Conservation (phyloP, 2,329 filamentous ascomycete genomes). For the Arthrinium phaeospermum region DNA sequence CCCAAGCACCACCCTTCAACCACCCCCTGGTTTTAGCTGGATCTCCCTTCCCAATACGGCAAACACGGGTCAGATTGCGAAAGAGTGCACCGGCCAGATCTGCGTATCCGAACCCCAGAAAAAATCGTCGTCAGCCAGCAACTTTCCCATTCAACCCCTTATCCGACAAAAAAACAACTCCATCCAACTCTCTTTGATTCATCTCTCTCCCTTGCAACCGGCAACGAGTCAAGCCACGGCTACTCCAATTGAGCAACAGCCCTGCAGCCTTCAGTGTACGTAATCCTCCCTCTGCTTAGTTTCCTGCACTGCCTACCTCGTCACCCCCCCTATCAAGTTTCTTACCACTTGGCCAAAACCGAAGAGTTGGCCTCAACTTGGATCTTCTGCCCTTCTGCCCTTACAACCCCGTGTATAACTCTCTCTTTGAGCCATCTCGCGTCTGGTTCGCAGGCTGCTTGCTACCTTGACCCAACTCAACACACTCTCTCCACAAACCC, state of each 20-base stretch:
- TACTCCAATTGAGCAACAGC: neutral
- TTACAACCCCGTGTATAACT: neutral
- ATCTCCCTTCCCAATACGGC: constrained; percentile 2
- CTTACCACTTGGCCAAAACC: constrained; percentile 7
- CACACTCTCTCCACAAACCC: neutral
- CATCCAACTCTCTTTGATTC: neutral
- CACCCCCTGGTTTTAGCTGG: neutral
- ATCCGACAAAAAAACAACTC: neutral
- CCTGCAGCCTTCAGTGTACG: neutral
- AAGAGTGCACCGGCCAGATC: constrained; percentile 17
- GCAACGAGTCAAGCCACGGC: neutral
- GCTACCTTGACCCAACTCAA: neutral
- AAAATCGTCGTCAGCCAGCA: constrained; percentile 10
- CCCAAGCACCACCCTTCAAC: neutral
- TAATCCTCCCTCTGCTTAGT: neutral
- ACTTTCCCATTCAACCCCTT: neutral
- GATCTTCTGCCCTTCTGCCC: neutral
- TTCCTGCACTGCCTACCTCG: too few relatives aligned
- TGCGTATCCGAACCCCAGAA: constrained; percentile 7
- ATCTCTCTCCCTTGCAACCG: neutral
- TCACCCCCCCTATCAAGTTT: neutral
- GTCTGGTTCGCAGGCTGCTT: neutral
- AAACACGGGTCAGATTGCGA: neutral
- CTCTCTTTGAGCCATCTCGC: neutral
- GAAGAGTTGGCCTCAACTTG: constrained; percentile 14